A percentile compares a stretch with the other conserved stretches of the same genome.
These are phyloP conservation scores for Clavulina sp. DNA, from an alignment of 768 basidiomycete genomes.

Conservation along the genomic window DNA sequence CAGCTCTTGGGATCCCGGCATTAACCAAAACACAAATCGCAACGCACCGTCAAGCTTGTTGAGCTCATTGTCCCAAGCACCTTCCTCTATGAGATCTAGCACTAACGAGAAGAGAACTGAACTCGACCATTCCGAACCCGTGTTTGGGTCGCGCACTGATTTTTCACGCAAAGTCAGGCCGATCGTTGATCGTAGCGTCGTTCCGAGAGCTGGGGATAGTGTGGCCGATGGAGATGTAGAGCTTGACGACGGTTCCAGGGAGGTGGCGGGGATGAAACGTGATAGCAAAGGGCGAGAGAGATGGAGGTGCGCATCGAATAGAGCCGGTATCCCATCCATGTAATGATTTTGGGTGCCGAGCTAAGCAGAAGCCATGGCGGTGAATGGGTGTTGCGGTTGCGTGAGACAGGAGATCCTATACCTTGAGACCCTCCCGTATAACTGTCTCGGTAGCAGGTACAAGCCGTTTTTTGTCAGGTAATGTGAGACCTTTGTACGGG, in stretches of 20 bases:
- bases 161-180: slow-evolving; percentile 55
- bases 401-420: slow-evolving; percentile 9
- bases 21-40: slow-evolving; percentile 20
- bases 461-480: slow-evolving; percentile 48
- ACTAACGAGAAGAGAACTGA: slow-evolving; percentile 61
- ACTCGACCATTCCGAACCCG: slow-evolving; percentile 50
- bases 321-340: slow-evolving; percentile 52
- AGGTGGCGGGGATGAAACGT: neutral
- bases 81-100: slow-evolving; percentile 38
- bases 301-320: slow-evolving; percentile 34
- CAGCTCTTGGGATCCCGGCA: slow-evolving; percentile 10
- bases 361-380: slow-evolving; percentile 2
- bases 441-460: slow-evolving; percentile 43
- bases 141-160: slow-evolving; percentile 40
- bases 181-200: slow-evolving; percentile 14
- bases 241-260: too few species aligned
- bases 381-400: neutral
- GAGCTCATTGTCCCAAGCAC: slow-evolving; percentile 26
- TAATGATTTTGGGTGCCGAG: slow-evolving; percentile 62
- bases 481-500: slow-evolving; percentile 46
- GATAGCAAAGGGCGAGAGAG: neutral
- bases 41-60: slow-evolving; percentile 15
- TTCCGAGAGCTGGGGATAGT: slow-evolving; percentile 6
- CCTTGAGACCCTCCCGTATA: slow-evolving; percentile 69
- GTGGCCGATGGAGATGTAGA: too few species aligned